Evolutionary conservation across 441 rosid genomes (phyloP).

Genomic region (Populus hybrid): DNA sequence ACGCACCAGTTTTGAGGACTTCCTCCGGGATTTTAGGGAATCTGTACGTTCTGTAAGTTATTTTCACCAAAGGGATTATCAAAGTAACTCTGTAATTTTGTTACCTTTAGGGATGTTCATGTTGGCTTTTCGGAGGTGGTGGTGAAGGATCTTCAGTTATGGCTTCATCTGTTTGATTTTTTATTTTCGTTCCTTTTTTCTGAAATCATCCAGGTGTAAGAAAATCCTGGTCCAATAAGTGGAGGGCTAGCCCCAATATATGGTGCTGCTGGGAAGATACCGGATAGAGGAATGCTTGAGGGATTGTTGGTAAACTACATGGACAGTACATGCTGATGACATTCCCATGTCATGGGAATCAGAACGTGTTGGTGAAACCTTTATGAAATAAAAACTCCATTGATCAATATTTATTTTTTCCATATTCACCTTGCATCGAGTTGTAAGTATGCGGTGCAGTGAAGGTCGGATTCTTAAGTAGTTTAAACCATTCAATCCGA

Average conservation of each 20-base stretch:
- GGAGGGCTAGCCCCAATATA: conserved; percentile 93
- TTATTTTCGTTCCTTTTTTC: background rate
- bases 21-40: conserved; percentile 68
- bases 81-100: background rate
- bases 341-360: background rate
- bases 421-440: background rate
- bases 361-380: background rate
- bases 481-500: background rate
- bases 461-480: background rate
- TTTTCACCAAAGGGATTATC: background rate
- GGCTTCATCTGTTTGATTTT: background rate
- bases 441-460: background rate
- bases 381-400: background rate
- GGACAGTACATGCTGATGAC: conserved; percentile 68
- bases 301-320: conserved; percentile 82
- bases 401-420: background rate
- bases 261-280: conserved; percentile 96
- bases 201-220: conserved; percentile 50
- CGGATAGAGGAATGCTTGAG: conserved; percentile 75
- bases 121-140: background rate
- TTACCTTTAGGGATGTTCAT: background rate
- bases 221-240: conserved; percentile 75
- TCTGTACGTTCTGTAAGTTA: conserved; percentile 70
- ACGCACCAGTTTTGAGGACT: conserved; percentile 53
- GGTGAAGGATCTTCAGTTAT: background rate